Evolutionary conservation across 129 eudicot species (phyloP).

Genomic region (Artemisia annua): DNA sequence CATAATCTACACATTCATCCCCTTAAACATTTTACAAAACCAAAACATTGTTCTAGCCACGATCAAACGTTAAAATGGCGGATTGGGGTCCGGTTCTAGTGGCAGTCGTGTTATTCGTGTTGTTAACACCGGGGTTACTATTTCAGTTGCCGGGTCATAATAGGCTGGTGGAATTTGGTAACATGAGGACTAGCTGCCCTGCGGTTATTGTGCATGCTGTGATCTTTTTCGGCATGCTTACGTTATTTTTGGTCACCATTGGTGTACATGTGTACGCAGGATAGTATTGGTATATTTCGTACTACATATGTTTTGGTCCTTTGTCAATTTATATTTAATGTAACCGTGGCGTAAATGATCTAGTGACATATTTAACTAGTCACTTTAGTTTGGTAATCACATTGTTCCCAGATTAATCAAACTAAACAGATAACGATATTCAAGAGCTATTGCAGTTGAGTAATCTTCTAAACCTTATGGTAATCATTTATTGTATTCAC

Average conservation of each 20-base stretch:
- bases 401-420: too few relatives aligned
- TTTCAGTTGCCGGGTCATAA: conserved; percentile 64
- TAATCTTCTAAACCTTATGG: too few relatives aligned
- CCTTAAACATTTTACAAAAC: background rate
- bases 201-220: conserved; percentile 53
- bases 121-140: conserved; percentile 53
- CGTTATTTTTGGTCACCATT: conserved; percentile 57
- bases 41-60: too few relatives aligned
- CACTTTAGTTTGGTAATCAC: too few relatives aligned
- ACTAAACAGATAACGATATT: too few relatives aligned
- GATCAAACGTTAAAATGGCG: conserved; percentile 22
- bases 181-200: conserved; percentile 55
- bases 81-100: conserved; percentile 58
- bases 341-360: too few relatives aligned
- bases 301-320: too few relatives aligned
- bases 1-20: conserved; percentile 6
- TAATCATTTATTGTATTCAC: conserved; percentile 1
- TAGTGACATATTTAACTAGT: too few relatives aligned
- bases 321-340: too few relatives aligned
- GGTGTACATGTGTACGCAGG: conserved; percentile 53
- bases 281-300: background rate
- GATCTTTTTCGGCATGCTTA: conserved; percentile 50
- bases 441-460: too few relatives aligned
- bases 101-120: conserved; percentile 42
- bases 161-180: conserved; percentile 58